Evolutionary conservation across 495 filamentous ascomycete species (phyloP).

Genomic region (Hyaloscypha finlandica): DNA sequence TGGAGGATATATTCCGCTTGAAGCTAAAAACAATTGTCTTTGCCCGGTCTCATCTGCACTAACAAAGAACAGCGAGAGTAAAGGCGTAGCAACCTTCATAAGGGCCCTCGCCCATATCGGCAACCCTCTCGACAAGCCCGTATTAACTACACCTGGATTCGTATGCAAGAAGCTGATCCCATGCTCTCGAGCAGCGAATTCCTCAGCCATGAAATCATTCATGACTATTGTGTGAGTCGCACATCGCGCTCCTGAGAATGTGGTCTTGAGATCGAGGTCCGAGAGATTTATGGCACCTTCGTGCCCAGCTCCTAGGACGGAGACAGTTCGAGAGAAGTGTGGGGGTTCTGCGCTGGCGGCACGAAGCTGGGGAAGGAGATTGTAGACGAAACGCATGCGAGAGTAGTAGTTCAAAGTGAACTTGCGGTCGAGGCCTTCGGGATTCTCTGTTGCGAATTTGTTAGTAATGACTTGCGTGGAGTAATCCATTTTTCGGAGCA

Average conservation of each 20-base stretch:
- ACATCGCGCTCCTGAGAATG: conserved; percentile 18
- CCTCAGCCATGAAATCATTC: conserved; percentile 40
- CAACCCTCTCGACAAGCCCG: conserved; percentile 35
- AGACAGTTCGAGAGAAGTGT: conserved; percentile 30
- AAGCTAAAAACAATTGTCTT: conserved; percentile 47
- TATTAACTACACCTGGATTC: conserved; percentile 55
- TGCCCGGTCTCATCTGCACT: conserved; percentile 44
- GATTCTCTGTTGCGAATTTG: conserved; percentile 18
- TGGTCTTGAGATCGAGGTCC: conserved; percentile 27
- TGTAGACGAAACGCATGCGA: conserved; percentile 35
- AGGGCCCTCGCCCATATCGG: conserved; percentile 20
- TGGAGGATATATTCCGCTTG: conserved; percentile 42
- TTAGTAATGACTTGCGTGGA: neutral
- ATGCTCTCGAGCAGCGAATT: conserved; percentile 48
- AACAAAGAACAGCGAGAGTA: conserved; percentile 36
- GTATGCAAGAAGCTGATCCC: conserved; percentile 59
- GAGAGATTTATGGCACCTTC: conserved; percentile 20
- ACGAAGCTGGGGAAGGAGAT: conserved; percentile 34
- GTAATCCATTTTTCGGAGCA: neutral
- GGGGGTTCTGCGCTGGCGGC: conserved; percentile 23
- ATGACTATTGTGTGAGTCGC: conserved; percentile 28
- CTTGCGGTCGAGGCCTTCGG: conserved; percentile 35
- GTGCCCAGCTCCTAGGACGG: conserved; percentile 26
- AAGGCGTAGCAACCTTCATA: conserved; percentile 17
- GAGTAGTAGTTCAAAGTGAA: conserved; percentile 38